Percentiles rank a stretch among this genome's conserved stretches.
Conservation (phyloP, 768 basidiomycete genomes). For the Podaxis sp. region DNA sequence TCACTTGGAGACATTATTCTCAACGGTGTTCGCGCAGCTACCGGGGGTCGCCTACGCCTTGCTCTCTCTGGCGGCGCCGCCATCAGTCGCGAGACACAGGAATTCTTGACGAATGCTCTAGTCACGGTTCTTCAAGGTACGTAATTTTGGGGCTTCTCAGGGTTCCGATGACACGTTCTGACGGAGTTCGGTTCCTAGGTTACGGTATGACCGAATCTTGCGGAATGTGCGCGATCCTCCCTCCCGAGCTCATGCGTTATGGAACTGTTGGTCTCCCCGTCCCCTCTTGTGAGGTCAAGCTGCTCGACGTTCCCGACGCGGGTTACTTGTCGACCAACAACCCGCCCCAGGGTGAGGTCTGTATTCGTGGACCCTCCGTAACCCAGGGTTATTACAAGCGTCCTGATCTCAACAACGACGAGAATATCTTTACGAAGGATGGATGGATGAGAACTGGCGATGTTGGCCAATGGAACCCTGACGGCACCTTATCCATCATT, state of each 20-base stretch:
- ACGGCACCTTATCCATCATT: slow-evolving; percentile 86
- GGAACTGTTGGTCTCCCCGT: slow-evolving; percentile 82
- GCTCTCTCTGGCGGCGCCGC: slow-evolving; percentile 85
- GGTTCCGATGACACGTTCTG: not conserved
- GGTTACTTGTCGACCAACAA: slow-evolving; percentile 74
- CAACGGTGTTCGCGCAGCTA: slow-evolving; percentile 71
- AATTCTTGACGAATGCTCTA: slow-evolving; percentile 79
- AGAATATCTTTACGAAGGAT: slow-evolving; percentile 77
- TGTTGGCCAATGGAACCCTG: slow-evolving; percentile 89
- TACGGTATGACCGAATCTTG: slow-evolving; percentile 98
- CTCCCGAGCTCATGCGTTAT: slow-evolving; percentile 75
- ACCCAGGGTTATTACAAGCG: slow-evolving; percentile 91
- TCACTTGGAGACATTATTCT: slow-evolving; percentile 78
- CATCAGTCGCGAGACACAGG: slow-evolving; percentile 81
- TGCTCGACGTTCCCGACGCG: slow-evolving; percentile 77
- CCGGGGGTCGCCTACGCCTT: slow-evolving; percentile 82
- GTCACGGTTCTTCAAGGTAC: slow-evolving; percentile 84
- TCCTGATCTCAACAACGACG: slow-evolving; percentile 82
- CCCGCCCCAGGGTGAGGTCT: slow-evolving; percentile 83
- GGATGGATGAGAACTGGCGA: slow-evolving; percentile 96
- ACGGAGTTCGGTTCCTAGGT: slow-evolving; percentile 37
- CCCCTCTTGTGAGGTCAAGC: slow-evolving; percentile 86
- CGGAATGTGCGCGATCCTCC: slow-evolving; percentile 85
- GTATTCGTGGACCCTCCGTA: slow-evolving; percentile 83
- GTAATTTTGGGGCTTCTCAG: slow-evolving; percentile 14